Conservation (phyloP, 768 basidiomycete genomes). For the Lepiota venenata region DNA sequence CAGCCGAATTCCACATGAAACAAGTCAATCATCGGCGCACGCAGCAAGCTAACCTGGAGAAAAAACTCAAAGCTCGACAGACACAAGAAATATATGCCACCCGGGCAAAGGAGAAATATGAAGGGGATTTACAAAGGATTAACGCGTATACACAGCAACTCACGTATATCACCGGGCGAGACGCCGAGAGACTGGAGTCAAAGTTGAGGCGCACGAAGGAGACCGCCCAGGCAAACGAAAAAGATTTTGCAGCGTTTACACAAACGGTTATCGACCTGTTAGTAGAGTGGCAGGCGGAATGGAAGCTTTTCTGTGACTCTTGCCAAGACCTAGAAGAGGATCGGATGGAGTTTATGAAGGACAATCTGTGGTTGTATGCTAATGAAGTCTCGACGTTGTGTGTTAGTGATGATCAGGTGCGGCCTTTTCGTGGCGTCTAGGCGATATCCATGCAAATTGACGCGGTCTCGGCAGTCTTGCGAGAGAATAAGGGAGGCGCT, state of each 20-base stretch:
- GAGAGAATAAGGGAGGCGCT: conserved; percentile 83
- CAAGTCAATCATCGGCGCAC: conserved; percentile 68
- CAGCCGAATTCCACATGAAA: conserved; percentile 55
- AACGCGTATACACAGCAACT: conserved; percentile 88
- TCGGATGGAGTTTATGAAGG: conserved; percentile 89
- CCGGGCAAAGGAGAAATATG: conserved; percentile 89
- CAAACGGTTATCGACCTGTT: conserved; percentile 70
- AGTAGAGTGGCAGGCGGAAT: conserved; percentile 85
- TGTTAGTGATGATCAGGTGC: conserved; percentile 90
- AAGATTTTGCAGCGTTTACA: conserved; percentile 83
- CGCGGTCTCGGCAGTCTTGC: conserved; percentile 61
- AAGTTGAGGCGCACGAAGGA: conserved; percentile 84
- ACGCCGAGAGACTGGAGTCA: conserved; percentile 79
- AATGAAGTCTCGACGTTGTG: conserved; percentile 95
- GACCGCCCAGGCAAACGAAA: conserved; percentile 87
- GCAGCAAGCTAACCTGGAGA: conserved; percentile 76
- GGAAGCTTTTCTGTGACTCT: conserved; percentile 94
- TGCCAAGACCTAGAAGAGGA: conserved; percentile 98
- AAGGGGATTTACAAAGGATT: conserved; percentile 82
- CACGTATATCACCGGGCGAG: conserved; percentile 80
- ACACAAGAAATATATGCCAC: conserved; percentile 79
- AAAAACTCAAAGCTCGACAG: conserved; percentile 84
- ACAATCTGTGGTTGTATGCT: conserved; percentile 92
- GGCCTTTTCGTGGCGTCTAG: neutral
- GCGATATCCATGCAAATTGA: conserved; percentile 4